phyloP scores from a whole-genome alignment of 148 eudicot species.

The Nyssa sinensis region DNA sequence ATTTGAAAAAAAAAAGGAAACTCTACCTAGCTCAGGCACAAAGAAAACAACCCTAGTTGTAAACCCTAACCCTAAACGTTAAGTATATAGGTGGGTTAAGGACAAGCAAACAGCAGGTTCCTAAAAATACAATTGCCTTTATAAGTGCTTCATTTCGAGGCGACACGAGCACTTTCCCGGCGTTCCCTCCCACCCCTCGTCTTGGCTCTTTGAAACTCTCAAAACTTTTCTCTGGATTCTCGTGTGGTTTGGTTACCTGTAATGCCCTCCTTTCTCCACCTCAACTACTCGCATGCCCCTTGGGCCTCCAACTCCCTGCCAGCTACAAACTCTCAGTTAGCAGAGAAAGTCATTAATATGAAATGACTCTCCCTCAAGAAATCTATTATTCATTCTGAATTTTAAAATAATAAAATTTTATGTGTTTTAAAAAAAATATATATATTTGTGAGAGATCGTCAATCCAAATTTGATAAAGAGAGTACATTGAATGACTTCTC shows the following conservation, averaged over 20 bases:
- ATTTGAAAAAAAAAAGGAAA: not conserved
- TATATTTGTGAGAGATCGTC: no score
- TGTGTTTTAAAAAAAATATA: no score
- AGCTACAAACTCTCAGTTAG: no score
- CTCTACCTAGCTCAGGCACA: not conserved
- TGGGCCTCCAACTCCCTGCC: no score
- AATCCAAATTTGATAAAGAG: no score
- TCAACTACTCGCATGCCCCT: not conserved
- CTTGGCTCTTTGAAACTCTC: slow-evolving; percentile 13
- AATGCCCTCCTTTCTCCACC: slow-evolving; percentile 3
- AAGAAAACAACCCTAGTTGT: slow-evolving; percentile 17
- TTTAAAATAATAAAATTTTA: no score
- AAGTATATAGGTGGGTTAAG: not conserved
- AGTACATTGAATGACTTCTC: no score
- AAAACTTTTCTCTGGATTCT: slow-evolving; percentile 11
- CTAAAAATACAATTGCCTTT: not conserved
- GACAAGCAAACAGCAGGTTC: not conserved
- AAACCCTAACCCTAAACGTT: not conserved
- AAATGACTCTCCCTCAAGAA: no score
- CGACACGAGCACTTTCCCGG: slow-evolving; percentile 25
- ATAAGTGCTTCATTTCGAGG: slow-evolving; percentile 9
- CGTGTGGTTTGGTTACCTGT: not conserved
- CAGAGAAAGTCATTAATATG: no score
- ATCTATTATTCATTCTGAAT: no score
- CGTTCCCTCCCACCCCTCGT: slow-evolving; percentile 12